phyloP scores from a whole-genome alignment of 139 green algal genomes.

The Astrephomene gubernaculifera region DNA sequence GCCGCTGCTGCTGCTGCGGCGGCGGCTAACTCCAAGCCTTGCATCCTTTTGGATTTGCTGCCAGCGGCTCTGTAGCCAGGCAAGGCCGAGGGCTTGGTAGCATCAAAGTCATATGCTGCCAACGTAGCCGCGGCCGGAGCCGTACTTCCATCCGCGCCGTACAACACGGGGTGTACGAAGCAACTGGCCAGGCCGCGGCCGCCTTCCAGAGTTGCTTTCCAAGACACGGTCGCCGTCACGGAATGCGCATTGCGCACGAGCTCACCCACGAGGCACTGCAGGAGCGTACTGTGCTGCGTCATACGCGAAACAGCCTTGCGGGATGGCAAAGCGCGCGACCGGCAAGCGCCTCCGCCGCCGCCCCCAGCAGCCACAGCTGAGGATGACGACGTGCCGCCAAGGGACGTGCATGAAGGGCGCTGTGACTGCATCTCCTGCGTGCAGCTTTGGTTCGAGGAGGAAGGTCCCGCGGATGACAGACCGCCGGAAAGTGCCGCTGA shows the following conservation, averaged over 20 bases:
- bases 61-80: too few relatives aligned
- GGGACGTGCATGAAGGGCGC: too few relatives aligned
- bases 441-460: too few relatives aligned
- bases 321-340: neutral
- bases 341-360: neutral
- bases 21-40: too few relatives aligned
- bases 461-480: too few relatives aligned
- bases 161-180: conserved; percentile 30
- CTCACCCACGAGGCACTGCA: conserved; percentile 41
- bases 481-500: neutral
- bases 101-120: too few relatives aligned
- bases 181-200: conserved; percentile 25
- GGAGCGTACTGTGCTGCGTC: conserved; percentile 22
- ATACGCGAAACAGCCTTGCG: neutral
- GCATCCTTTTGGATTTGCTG: too few relatives aligned
- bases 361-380: neutral
- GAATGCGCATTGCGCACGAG: conserved; percentile 21
- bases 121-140: neutral
- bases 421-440: too few relatives aligned
- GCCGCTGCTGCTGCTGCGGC: neutral
- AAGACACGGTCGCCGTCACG: conserved; percentile 15
- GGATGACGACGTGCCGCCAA: too few relatives aligned
- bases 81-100: too few relatives aligned
- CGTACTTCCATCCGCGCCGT: too few relatives aligned
- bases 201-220: conserved; percentile 29